These are phyloP conservation scores for Silene vulgaris DNA, from an alignment of 179 eudicot genomes.

Conservation along the genomic window DNA sequence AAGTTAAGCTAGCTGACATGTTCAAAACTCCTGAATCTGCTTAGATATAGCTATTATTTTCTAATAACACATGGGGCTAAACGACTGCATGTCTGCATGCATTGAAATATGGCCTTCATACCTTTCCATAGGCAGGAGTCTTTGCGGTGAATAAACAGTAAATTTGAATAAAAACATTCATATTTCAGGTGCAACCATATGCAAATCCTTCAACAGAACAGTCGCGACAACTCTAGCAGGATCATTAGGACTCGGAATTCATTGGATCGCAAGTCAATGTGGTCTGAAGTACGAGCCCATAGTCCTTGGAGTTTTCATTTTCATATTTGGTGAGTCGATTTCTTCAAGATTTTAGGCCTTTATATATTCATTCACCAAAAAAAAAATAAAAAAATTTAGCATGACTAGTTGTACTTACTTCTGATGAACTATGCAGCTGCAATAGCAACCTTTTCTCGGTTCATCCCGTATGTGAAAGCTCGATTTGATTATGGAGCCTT, in stretches of 20 bases:
- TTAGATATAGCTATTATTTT: background rate
- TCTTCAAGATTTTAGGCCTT: background rate
- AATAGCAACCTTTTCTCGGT: slow-evolving; percentile 48
- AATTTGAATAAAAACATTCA: background rate
- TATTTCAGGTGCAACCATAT: slow-evolving; percentile 62
- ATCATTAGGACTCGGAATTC: slow-evolving; percentile 62
- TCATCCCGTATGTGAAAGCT: slow-evolving; percentile 54
- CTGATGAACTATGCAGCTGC: slow-evolving; percentile 40
- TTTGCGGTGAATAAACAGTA: background rate
- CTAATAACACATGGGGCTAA: no score
- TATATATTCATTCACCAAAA: background rate
- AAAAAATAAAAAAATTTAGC: no score
- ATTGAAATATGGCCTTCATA: background rate
- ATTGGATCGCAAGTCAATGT: slow-evolving; percentile 70
- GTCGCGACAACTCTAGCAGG: slow-evolving; percentile 64
- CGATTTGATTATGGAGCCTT: slow-evolving; percentile 57
- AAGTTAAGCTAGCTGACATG: no score
- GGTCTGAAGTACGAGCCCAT: slow-evolving; percentile 57
- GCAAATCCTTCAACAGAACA: slow-evolving; percentile 57
- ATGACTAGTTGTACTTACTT: background rate
- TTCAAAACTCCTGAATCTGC: no score
- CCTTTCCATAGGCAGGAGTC: no score
- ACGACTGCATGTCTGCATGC: no score
- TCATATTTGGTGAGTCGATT: slow-evolving; percentile 48
- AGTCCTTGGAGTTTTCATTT: slow-evolving; percentile 51